Evolutionary conservation across 768 basidiomycete species (phyloP).

Genomic region (Leccinum uliginosum): DNA sequence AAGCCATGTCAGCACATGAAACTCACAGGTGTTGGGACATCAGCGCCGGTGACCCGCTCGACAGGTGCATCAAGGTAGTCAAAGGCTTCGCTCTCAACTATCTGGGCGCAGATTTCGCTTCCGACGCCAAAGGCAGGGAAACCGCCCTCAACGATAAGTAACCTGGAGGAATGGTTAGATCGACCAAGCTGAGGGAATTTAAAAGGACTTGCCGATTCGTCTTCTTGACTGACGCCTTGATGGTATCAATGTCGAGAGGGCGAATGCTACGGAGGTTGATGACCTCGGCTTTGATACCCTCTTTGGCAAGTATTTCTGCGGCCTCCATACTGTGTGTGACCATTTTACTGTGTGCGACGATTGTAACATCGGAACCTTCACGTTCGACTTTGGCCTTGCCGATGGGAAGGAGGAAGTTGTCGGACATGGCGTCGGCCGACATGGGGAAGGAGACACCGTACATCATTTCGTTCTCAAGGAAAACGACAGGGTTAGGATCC

Average conservation of each 20-base stretch:
- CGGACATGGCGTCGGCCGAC: constrained; percentile 91
- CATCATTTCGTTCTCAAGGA: constrained; percentile 99
- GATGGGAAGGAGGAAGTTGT: constrained; percentile 92
- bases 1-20: constrained; percentile 4
- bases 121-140: constrained; percentile 99
- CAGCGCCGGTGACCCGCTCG: constrained; percentile 95
- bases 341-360: constrained; percentile 98
- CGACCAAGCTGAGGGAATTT: not conserved
- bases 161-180: constrained; percentile 38
- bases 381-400: constrained; percentile 97
- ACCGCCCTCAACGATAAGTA: constrained; percentile 95
- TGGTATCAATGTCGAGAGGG: constrained; percentile 96
- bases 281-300: constrained; percentile 96
- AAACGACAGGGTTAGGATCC: constrained; percentile 96
- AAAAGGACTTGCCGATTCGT: constrained; percentile 72
- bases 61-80: constrained; percentile 98
- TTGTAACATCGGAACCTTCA: constrained; percentile 87
- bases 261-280: constrained; percentile 96
- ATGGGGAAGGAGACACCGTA: constrained; percentile 98
- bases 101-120: constrained; percentile 97
- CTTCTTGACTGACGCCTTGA: constrained; percentile 97
- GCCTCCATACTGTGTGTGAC: constrained; percentile 94
- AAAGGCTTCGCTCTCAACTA: constrained; percentile 95
- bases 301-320: constrained; percentile 88
- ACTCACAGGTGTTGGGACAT: constrained; percentile 93